Evolutionary conservation across 805 yeast species (phyloP).

Genomic region (Ogataea trehalophila): DNA sequence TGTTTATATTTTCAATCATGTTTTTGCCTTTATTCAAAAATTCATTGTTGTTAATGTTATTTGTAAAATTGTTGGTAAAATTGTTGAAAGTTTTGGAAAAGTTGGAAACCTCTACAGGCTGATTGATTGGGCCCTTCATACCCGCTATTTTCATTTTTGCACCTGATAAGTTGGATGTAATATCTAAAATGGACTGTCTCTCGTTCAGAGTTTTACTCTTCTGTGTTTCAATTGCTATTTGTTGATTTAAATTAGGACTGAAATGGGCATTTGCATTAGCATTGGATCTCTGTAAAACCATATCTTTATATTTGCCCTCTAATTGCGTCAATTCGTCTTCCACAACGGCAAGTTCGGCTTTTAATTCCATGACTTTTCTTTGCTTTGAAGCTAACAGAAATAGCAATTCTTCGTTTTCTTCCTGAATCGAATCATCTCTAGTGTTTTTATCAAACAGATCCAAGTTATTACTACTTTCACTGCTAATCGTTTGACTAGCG

Average conservation of each 20-base stretch:
- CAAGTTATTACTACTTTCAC: background rate
- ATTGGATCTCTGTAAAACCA: slow-evolving; percentile 1
- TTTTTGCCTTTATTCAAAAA: slow-evolving; percentile 23
- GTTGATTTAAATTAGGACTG: background rate
- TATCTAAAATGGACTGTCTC: background rate
- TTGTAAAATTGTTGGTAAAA: slow-evolving; percentile 21
- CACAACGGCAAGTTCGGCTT: slow-evolving; percentile 37
- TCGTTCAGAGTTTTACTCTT: too few relatives aligned
- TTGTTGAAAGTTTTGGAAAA: slow-evolving; percentile 19
- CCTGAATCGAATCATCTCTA: slow-evolving; percentile 1
- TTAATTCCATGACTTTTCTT: slow-evolving; percentile 45
- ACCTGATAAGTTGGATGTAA: background rate
- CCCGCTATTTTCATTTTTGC: background rate
- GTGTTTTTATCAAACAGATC: background rate
- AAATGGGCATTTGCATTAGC: background rate
- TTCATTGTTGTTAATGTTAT: slow-evolving; percentile 20
- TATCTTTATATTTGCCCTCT: slow-evolving; percentile 28
- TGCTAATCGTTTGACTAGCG: background rate
- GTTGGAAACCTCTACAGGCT: slow-evolving; percentile 6
- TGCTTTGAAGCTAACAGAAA: slow-evolving; percentile 47
- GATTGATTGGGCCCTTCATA: background rate
- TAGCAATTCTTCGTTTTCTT: slow-evolving; percentile 22
- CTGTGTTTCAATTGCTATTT: background rate
- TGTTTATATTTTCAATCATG: slow-evolving; percentile 22
- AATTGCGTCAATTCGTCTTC: slow-evolving; percentile 35